Percentiles rank a stretch among this genome's conserved stretches.
Evolutionary conservation across 768 basidiomycete species (phyloP).

Genomic region (Russula earlei): DNA sequence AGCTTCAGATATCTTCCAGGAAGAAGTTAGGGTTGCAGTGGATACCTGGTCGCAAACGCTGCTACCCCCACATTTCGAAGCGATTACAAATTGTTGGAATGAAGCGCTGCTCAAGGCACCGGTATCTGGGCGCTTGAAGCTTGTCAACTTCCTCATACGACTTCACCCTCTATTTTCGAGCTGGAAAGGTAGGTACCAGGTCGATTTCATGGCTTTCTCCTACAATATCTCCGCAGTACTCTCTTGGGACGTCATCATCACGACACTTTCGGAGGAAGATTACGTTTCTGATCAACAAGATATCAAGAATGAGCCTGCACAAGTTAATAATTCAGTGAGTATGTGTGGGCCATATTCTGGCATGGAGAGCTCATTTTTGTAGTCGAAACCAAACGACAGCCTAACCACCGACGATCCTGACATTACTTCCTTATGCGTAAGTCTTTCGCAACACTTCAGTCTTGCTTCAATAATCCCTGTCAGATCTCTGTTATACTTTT

Average conservation of each 20-base stretch:
- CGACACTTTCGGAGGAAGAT: constrained; percentile 48
- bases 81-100: constrained; percentile 60
- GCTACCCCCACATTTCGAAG: constrained; percentile 54
- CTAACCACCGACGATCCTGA: constrained; percentile 35
- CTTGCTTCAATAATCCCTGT: not conserved
- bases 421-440: constrained; percentile 37
- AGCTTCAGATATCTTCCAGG: constrained; percentile 32
- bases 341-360: not conserved
- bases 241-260: constrained; percentile 54
- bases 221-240: constrained; percentile 35
- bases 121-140: constrained; percentile 44
- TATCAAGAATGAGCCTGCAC: constrained; percentile 32
- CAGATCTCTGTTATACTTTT: constrained; percentile 51
- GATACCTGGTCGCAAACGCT: constrained; percentile 51
- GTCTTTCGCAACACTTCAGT: not conserved
- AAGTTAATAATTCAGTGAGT: constrained; percentile 37
- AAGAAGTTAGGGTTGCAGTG: constrained; percentile 53
- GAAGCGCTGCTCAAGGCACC: constrained; percentile 49
- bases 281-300: constrained; percentile 32
- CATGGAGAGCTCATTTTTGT: not conserved
- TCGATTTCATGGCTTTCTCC: not conserved
- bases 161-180: constrained; percentile 56
- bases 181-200: constrained; percentile 49
- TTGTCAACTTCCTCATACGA: constrained; percentile 56
- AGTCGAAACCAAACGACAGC: constrained; percentile 29